phyloP scores from a whole-genome alignment of 768 basidiomycete species.

The Plicaturopsis crispa region DNA sequence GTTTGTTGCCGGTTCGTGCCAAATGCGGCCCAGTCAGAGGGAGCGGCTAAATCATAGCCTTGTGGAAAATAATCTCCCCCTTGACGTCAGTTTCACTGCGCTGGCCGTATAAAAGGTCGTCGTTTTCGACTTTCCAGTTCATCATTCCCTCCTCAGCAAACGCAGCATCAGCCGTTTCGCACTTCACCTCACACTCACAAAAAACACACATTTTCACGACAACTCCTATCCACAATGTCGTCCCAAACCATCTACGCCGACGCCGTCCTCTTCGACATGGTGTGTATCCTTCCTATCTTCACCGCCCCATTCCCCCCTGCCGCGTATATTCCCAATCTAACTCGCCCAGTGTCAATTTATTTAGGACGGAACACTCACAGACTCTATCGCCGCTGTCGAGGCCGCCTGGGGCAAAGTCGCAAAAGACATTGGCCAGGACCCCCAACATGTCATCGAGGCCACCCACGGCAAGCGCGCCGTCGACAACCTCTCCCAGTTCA shows the following conservation, averaged over 20 bases:
- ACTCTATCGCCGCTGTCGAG: slow-evolving; percentile 68
- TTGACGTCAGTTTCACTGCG: too few relatives aligned
- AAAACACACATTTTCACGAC: too few relatives aligned
- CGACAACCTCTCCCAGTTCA: slow-evolving; percentile 63
- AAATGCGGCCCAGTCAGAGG: too few relatives aligned
- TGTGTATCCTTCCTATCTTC: slow-evolving; percentile 25
- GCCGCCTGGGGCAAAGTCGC: slow-evolving; percentile 74
- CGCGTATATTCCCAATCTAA: slow-evolving; percentile 13
- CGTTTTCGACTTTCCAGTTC: too few relatives aligned
- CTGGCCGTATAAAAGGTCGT: too few relatives aligned
- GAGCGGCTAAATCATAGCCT: too few relatives aligned
- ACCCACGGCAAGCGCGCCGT: slow-evolving; percentile 77
- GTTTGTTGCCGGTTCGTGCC: too few relatives aligned
- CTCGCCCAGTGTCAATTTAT: slow-evolving; percentile 13
- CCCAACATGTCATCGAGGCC: slow-evolving; percentile 58
- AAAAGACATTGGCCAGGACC: slow-evolving; percentile 59
- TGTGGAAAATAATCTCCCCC: too few relatives aligned
- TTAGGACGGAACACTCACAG: slow-evolving; percentile 66
- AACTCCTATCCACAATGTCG: slow-evolving; percentile 11
- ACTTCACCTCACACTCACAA: too few relatives aligned
- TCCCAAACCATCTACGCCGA: slow-evolving; percentile 36
- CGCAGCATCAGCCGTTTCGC: too few relatives aligned
- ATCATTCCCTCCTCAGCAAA: too few relatives aligned
- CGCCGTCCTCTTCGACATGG: slow-evolving; percentile 66
- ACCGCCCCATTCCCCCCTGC: too few relatives aligned